These are phyloP conservation scores for Monosporascus sp. DNA, from an alignment of 2,329 filamentous ascomycete species.

Conservation along the genomic window DNA sequence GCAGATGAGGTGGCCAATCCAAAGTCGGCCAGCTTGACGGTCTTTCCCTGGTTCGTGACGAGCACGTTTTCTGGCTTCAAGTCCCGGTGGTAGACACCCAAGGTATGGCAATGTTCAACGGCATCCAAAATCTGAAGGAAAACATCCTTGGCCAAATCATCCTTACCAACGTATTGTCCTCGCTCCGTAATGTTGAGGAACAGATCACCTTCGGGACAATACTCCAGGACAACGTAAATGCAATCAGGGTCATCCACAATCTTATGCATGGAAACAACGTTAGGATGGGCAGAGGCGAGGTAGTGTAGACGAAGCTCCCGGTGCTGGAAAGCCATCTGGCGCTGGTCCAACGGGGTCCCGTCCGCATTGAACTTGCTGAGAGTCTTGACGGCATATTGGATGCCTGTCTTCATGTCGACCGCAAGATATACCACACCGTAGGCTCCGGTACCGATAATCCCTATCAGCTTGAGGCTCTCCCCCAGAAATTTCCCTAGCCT, in stretches of 20 bases:
- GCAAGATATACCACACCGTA: constrained; percentile 96
- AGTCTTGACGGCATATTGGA: constrained; percentile 91
- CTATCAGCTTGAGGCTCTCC: constrained; percentile 74
- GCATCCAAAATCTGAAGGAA: constrained; percentile 97
- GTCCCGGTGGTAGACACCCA: constrained; percentile 95
- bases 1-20: constrained; percentile 83
- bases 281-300: constrained; percentile 79
- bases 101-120: constrained; percentile 87
- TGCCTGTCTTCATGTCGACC: constrained; percentile 73
- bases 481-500: constrained; percentile 80
- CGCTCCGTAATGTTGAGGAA: constrained; percentile 97
- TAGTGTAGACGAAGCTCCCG: constrained; percentile 91
- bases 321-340: constrained; percentile 86
- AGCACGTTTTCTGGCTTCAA: constrained; percentile 98
- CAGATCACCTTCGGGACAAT: constrained; percentile 92
- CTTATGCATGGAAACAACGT: constrained; percentile 89
- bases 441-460: constrained; percentile 85
- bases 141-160: constrained; percentile 76
- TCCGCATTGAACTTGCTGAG: constrained; percentile 82
- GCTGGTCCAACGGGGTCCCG: constrained; percentile 67
- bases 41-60: constrained; percentile 80
- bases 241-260: constrained; percentile 89
- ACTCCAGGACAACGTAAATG: constrained; percentile 94
- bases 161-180: constrained; percentile 88
- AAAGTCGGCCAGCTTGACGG: constrained; percentile 95